Evolutionary conservation across 2,329 filamentous ascomycete species (phyloP).

Genomic region (Venturia oleaginea): DNA sequence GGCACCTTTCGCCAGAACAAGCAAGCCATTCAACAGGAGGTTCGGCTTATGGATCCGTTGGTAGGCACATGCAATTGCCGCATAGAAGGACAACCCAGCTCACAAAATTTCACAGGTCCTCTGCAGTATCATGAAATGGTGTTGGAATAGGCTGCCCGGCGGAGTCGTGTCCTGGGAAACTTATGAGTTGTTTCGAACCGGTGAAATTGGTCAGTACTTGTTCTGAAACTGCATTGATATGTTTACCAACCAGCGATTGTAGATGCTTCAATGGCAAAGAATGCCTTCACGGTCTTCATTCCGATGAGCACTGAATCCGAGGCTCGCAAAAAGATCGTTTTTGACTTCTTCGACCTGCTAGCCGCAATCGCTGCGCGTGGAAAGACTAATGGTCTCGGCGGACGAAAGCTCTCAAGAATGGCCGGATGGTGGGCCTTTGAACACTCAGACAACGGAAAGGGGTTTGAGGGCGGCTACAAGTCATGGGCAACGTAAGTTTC

Average conservation of each 20-base stretch:
- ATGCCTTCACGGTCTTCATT: conserved; percentile 94
- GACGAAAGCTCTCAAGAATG: conserved; percentile 86
- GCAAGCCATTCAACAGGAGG: conserved; percentile 61
- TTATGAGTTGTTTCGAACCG: conserved; percentile 91
- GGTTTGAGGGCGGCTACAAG: conserved; percentile 91
- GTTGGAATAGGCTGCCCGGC: conserved; percentile 84
- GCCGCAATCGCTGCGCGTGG: conserved; percentile 86
- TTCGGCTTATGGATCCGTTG: conserved; percentile 89
- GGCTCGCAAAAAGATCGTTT: conserved; percentile 78
- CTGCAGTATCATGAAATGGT: conserved; percentile 94
- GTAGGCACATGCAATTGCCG: conserved; percentile 42
- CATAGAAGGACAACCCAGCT: conserved; percentile 13
- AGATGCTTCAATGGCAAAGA: conserved; percentile 87
- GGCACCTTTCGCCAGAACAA: conserved; percentile 24
- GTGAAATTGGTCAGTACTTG: conserved; percentile 65
- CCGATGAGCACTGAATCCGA: conserved; percentile 86
- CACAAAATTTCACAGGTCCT: conserved; percentile 55
- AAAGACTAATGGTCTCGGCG: conserved; percentile 86
- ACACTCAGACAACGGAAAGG: conserved; percentile 73
- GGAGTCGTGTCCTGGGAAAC: conserved; percentile 95
- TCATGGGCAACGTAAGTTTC: conserved; percentile 67
- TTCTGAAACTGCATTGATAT: conserved; percentile 12
- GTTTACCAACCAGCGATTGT: conserved; percentile 16
- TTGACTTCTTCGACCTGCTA: conserved; percentile 91
- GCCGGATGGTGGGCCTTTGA: conserved; percentile 99